Base-by-base conservation (phyloP, 2,329 filamentous ascomycete species). In the Clonostachys sp. region DNA sequence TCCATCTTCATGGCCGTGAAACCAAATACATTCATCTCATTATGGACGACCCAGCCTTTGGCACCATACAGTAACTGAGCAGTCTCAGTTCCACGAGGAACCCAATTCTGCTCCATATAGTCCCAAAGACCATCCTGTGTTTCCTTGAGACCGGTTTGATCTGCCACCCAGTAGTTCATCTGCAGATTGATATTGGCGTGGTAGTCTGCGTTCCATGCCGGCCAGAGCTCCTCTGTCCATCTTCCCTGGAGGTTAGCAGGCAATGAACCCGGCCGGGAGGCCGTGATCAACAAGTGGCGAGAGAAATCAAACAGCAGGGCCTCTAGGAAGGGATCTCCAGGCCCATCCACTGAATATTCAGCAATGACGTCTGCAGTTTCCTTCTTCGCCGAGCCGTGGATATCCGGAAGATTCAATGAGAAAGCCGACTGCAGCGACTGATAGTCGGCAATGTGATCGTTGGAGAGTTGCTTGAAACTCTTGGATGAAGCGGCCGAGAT, bases 161-260 rank as follows among this genome's bases (percentile, higher is more conserved):
- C 76, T 3, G 72, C 70, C 2, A 63, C 65, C 79, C 80, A 83
- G 53, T 82, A 72, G 49, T 82, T 83, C 80, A 82, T 83, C 52
- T 83, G 76, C 1, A 82, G 48, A 48, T 83, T 83, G 54, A 83
- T 81, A 50, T 83, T 78, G 38, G 72, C 66, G 45, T 81, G 78
- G 48, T 81, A 83, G 53, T 83, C 78, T 3, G 66, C 72, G 12
- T 71, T 68, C 80, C 80, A 54, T 24, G 57, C 51, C 17, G 62
- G 53, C 47, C 50, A 60, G 35, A 75, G 56, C 1, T 65, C 58
- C 41, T 76, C 69, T 5, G 70, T 72, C 80, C 80, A 83, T 16
- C 69, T 67, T 0, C 80, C 79, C 55, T 80, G 77, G 0, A 84
- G 65, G 48, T 82, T 83, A 0, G 78, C 67, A 0, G 80, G 80